phyloP scores from a whole-genome alignment of 257 asterid genomes.

The Striga asiatica region DNA sequence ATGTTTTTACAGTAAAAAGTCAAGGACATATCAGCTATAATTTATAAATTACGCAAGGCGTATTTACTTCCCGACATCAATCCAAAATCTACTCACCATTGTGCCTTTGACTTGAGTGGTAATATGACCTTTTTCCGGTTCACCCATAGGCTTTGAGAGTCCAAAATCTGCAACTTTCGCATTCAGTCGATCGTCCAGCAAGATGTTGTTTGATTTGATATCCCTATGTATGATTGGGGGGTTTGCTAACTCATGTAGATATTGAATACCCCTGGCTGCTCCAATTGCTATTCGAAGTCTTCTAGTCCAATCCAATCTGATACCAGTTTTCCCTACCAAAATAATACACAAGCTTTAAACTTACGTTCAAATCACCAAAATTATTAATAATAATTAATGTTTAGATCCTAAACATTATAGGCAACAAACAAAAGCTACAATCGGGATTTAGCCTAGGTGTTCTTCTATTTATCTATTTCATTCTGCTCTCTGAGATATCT shows the following conservation, averaged over 20 bases:
- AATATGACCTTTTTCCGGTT: conserved; percentile 51
- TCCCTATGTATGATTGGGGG: conserved; percentile 97
- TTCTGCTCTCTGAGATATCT: too few relatives aligned
- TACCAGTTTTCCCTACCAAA: conserved; percentile 59
- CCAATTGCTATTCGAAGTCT: conserved; percentile 73
- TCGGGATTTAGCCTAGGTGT: background rate
- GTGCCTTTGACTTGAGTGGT: conserved; percentile 99
- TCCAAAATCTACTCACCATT: conserved; percentile 42
- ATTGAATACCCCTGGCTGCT: conserved; percentile 78
- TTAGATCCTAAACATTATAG: background rate
- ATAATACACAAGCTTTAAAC: background rate
- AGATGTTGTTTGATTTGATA: conserved; percentile 66
- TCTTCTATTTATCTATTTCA: too few relatives aligned
- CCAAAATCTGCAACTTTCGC: conserved; percentile 98
- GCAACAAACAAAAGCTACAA: background rate
- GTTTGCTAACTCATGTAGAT: conserved; percentile 75
- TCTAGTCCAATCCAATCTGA: conserved; percentile 81
- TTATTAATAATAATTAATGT: background rate
- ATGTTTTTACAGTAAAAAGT: too few relatives aligned
- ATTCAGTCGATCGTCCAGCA: conserved; percentile 58
- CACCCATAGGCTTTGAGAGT: conserved; percentile 64
- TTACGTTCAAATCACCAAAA: background rate
- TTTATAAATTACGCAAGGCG: too few relatives aligned
- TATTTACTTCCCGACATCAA: background rate
- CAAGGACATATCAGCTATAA: too few relatives aligned